Evolutionary conservation across 257 asterid species (phyloP).

Genomic region (Lantana camara): DNA sequence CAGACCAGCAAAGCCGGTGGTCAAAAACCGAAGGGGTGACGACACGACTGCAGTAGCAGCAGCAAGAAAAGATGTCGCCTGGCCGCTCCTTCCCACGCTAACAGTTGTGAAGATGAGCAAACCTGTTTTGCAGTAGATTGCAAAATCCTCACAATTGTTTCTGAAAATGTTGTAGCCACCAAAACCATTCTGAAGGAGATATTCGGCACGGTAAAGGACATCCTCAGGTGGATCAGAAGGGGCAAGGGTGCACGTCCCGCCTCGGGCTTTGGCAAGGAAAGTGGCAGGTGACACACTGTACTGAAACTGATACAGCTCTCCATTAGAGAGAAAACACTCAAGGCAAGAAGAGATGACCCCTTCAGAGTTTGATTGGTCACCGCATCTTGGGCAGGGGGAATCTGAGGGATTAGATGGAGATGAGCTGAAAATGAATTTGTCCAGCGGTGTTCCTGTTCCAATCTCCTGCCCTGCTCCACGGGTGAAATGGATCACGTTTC

Average conservation of each 20-base stretch:
- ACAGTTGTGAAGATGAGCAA: constrained; percentile 52
- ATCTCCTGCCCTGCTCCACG: constrained; percentile 83
- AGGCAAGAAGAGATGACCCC: constrained; percentile 94
- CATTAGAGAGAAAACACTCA: constrained; percentile 74
- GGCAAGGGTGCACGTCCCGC: constrained; percentile 88
- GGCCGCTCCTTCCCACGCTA: constrained; percentile 87
- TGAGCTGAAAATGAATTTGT: constrained; percentile 65
- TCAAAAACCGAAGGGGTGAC: constrained; percentile 75
- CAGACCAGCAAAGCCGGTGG: constrained; percentile 61
- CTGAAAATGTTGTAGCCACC: constrained; percentile 70
- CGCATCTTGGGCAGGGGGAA: constrained; percentile 70
- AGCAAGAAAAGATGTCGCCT: constrained; percentile 65
- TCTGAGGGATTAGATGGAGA: constrained; percentile 58
- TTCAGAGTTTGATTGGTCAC: constrained; percentile 55
- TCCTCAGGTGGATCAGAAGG: constrained; percentile 61
- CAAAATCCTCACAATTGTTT: constrained; percentile 92
- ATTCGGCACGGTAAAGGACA: constrained; percentile 71
- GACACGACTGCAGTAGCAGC: constrained; percentile 68
- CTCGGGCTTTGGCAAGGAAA: constrained; percentile 79
- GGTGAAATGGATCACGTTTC: constrained; percentile 82
- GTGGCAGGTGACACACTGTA: constrained; percentile 54
- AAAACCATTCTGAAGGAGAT: constrained; percentile 77
- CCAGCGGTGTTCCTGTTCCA: constrained; percentile 80
- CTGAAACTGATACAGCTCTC: constrained; percentile 65
- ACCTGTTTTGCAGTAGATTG: constrained; percentile 93